Evolutionary conservation across 441 rosid genomes (phyloP).

Genomic region (Erodium trifolium): DNA sequence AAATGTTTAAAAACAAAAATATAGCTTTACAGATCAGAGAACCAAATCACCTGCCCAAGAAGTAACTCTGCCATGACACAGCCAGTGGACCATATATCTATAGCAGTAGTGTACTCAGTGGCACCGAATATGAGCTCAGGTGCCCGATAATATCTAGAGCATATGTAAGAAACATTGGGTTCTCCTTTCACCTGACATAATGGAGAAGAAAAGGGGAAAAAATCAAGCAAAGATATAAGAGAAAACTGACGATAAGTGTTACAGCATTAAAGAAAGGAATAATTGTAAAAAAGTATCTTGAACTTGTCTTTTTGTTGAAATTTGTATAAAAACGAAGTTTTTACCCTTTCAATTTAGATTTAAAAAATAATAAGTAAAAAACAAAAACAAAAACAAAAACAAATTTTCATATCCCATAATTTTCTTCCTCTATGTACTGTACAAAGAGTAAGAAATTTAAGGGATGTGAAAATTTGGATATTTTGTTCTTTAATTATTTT

Average conservation of each 20-base stretch:
- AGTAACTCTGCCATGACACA: conserved; percentile 99
- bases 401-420: too few species aligned
- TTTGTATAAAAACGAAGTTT: too few species aligned
- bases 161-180: conserved; percentile 93
- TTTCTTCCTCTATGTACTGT: too few species aligned
- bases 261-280: conserved; percentile 8
- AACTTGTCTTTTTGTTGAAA: too few species aligned
- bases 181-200: conserved; percentile 81
- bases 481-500: too few species aligned
- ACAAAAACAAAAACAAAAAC: too few species aligned
- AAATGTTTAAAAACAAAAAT: conserved; percentile 5
- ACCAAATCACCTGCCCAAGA: conserved; percentile 71
- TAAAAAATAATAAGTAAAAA: too few species aligned
- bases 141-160: conserved; percentile 97
- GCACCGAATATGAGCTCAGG: conserved; percentile 99
- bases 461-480: too few species aligned
- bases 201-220: conserved; percentile 16
- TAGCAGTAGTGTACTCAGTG: conserved; percentile 94
- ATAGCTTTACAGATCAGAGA: conserved; percentile 9
- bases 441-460: too few species aligned
- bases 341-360: too few species aligned
- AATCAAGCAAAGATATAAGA: conserved; percentile 17
- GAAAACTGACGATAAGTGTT: neutral
- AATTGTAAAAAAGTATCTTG: too few species aligned
- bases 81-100: conserved; percentile 99